These are phyloP conservation scores for Solanum virginianum DNA, from an alignment of 257 asterid species.

Conservation along the genomic window DNA sequence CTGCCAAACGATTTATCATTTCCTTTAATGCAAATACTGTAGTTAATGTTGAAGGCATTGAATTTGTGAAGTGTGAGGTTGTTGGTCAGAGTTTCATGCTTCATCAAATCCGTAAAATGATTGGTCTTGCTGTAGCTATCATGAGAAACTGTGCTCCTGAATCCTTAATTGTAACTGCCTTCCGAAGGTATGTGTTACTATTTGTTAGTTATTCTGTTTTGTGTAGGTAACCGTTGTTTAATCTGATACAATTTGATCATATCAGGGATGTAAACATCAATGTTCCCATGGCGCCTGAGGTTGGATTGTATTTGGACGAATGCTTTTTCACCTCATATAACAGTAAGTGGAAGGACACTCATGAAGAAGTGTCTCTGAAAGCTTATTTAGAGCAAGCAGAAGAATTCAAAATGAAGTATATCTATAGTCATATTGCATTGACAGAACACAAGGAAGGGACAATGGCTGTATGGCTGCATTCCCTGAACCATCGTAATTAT, in stretches of 20 bases:
- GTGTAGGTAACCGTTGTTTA: background rate
- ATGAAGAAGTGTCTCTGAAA: conserved; percentile 82
- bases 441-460: conserved; percentile 73
- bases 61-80: conserved; percentile 85
- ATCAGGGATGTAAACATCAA: conserved; percentile 63
- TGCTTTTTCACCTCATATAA: conserved; percentile 89
- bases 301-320: conserved; percentile 87
- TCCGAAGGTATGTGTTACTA: conserved; percentile 37
- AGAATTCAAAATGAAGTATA: conserved; percentile 67
- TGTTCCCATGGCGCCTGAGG: conserved; percentile 98
- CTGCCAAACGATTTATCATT: conserved; percentile 66
- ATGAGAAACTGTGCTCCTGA: conserved; percentile 77
- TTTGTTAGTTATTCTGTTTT: background rate
- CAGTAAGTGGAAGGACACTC: conserved; percentile 56
- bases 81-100: conserved; percentile 99
- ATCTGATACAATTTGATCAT: conserved; percentile 3
- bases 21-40: conserved; percentile 57
- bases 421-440: conserved; percentile 66
- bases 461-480: conserved; percentile 73
- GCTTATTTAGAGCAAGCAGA: conserved; percentile 55
- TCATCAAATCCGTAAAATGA: conserved; percentile 95
- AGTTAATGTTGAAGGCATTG: conserved; percentile 52
- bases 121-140: conserved; percentile 89
- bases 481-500: conserved; percentile 73
- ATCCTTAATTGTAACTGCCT: conserved; percentile 55